Evolutionary conservation across 163 green algal genomes (phyloP).

Genomic region (Chlorella variabilis): DNA sequence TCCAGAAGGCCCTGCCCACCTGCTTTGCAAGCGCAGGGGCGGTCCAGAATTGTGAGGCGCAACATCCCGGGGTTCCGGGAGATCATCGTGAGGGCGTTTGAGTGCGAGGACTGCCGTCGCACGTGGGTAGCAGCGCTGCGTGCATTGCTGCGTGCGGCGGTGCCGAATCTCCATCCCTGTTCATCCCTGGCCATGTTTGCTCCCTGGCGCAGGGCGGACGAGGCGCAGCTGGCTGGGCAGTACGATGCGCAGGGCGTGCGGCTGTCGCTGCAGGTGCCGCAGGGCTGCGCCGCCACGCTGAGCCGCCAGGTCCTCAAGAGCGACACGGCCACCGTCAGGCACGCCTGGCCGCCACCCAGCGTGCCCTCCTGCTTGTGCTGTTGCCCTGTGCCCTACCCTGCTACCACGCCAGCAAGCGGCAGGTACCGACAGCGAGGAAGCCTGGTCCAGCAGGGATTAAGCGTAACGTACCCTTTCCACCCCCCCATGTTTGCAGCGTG

Average conservation of each 20-base stretch:
- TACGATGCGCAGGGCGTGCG: constrained; percentile 55
- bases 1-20: too few species aligned
- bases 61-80: constrained; percentile 61
- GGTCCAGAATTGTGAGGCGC: constrained; percentile 31
- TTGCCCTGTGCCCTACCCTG: neutral
- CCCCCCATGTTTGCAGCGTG: too few species aligned
- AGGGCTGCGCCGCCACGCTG: constrained; percentile 24
- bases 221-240: constrained; percentile 68
- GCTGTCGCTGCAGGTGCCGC: constrained; percentile 51
- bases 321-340: constrained; percentile 61
- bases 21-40: neutral
- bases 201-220: neutral
- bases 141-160: neutral
- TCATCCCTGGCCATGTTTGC: neutral
- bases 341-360: too few species aligned
- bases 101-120: constrained; percentile 58
- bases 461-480: too few species aligned
- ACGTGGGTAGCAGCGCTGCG: constrained; percentile 15
- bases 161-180: too few species aligned
- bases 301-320: constrained; percentile 70
- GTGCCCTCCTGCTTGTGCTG: neutral
- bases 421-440: too few species aligned
- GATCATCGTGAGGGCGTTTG: constrained; percentile 59
- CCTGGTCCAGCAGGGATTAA: too few species aligned
- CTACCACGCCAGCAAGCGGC: too few species aligned